Base-by-base conservation (phyloP, 306 rosid genomes). In the Quillaja saponaria region DNA sequence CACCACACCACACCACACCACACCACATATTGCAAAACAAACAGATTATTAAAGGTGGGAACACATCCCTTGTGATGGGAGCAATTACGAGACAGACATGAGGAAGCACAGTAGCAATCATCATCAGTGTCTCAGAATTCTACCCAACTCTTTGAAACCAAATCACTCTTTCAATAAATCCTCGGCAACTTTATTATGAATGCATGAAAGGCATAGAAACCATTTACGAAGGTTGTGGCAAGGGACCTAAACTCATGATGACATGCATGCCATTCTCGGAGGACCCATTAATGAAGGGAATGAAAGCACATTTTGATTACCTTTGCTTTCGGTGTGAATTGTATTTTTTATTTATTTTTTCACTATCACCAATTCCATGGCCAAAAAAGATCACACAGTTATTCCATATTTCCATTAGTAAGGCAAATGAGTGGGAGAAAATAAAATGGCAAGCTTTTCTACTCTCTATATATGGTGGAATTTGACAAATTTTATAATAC, bases 221-320 rank as follows among this genome's bases (percentile, higher is more conserved):
- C 52, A 31, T 39, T 8, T 57, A 58, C 38, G 48, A 48, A 67
- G 64, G 78, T 54, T 77, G 80, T 67, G 65, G 31, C 74, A 63
- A 72, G 87, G 84, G 61, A 40, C 91, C 81, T 78, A 76, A 63
- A 34, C 50, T 60, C 81, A 82, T 84, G 72, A 90, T 84, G 80
- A 60, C 61, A 67, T 78, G 76, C 82, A 79, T 86, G 81, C 90
- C 84, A 75, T 82, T 84, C 83, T 82, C 3, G 80, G 81, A 70
- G 74, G 82, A 55, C 71, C 84, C 83, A 78, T 69, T 81, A 78
- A 74, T 80, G 71, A 75, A 60, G 61, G 71, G 80, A 81, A 76
- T 78, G 84, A 84, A 75, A 86, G 86, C 79, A 68, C 59, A 40
- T 78, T 86, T 86, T 72, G 84, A 86, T 84, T 81, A 65, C 49